Conservation (phyloP, 2,329 filamentous ascomycete species). For the Boeremia exigua region DNA sequence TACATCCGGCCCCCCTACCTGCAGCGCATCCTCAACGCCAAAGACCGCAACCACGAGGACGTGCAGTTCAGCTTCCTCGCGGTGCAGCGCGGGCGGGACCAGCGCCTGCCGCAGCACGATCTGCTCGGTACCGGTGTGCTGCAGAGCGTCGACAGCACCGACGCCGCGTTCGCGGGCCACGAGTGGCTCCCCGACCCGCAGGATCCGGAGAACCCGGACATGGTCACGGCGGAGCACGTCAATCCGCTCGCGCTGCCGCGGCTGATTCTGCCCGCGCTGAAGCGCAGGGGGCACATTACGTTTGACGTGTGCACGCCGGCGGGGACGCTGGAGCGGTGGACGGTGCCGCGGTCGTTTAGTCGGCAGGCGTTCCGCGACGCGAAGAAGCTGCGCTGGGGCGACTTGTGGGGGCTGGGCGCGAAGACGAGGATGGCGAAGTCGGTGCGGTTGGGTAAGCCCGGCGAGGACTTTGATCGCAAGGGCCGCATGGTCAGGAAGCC, state of each 20-base stretch:
- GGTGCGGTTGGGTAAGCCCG: slow-evolving; percentile 63
- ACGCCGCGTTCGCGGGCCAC: slow-evolving; percentile 75
- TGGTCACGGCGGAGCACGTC: slow-evolving; percentile 36
- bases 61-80: slow-evolving; percentile 89
- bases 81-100: slow-evolving; percentile 76
- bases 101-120: slow-evolving; percentile 51
- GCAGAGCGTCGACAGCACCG: slow-evolving; percentile 65
- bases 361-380: slow-evolving; percentile 89
- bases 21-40: slow-evolving; percentile 73
- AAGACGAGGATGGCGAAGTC: slow-evolving; percentile 76
- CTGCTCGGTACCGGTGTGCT: slow-evolving; percentile 38
- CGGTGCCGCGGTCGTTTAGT: slow-evolving; percentile 80
- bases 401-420: slow-evolving; percentile 92
- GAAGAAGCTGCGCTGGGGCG: slow-evolving; percentile 88
- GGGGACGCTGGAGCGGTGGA: slow-evolving; percentile 91
- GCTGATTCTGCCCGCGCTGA: slow-evolving; percentile 78
- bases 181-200: slow-evolving; percentile 44
- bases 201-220: slow-evolving; percentile 33
- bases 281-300: slow-evolving; percentile 85
- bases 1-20: slow-evolving; percentile 85
- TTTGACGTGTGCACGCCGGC: slow-evolving; percentile 89
- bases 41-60: slow-evolving; percentile 83
- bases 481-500: slow-evolving; percentile 42
- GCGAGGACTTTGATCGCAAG: slow-evolving; percentile 51
- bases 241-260: slow-evolving; percentile 75